phyloP scores from a whole-genome alignment of 2,329 filamentous ascomycete species.

The Teratosphaeria zuluensis region DNA sequence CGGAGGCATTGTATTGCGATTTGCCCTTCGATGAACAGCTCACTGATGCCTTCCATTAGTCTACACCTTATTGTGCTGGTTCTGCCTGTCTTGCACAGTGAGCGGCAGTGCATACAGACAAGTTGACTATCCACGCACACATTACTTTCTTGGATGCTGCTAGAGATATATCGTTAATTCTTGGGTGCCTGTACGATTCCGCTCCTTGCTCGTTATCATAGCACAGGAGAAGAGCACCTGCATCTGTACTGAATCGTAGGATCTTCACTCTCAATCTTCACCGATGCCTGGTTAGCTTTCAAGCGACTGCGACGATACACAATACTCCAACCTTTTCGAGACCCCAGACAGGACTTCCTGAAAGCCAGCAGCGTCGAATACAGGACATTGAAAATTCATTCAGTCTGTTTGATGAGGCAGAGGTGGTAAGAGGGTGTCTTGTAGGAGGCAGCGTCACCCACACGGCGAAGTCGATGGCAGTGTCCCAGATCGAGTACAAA shows the following conservation, averaged over 20 bases:
- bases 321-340: background rate
- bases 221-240: background rate
- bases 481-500: conserved; percentile 94
- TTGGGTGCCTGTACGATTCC: background rate
- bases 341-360: background rate
- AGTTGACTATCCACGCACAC: background rate
- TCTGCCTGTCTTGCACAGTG: background rate
- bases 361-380: background rate
- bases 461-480: conserved; percentile 59
- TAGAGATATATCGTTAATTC: background rate
- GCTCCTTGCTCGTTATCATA: background rate
- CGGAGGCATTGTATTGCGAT: background rate
- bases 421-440: background rate
- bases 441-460: background rate
- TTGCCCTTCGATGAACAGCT: background rate
- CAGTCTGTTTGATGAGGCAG: background rate
- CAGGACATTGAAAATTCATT: background rate
- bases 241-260: background rate
- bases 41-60: background rate
- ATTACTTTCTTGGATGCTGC: background rate
- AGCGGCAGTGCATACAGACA: background rate
- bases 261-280: background rate
- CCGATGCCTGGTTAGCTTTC: background rate
- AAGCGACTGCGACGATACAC: background rate
- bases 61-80: background rate